Evolutionary conservation across 345 rosid species (phyloP).

Genomic region (Hibiscus trionum): DNA sequence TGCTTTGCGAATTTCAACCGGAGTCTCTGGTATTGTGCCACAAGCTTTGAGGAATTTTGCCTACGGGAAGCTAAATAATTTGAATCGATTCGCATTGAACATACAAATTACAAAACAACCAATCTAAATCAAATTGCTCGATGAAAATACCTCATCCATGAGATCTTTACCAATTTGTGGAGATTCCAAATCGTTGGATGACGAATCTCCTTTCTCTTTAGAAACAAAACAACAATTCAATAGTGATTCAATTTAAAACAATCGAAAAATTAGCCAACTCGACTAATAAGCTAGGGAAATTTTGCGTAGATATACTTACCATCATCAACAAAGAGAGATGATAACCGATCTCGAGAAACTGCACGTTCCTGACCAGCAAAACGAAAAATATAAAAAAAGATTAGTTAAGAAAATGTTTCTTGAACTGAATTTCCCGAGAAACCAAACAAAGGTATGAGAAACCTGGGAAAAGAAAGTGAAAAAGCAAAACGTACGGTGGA

Average conservation of each 20-base stretch:
- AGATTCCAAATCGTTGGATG: constrained; percentile 25
- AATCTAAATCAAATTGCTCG: background rate
- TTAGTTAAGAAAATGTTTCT: constrained; percentile 8
- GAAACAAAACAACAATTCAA: background rate
- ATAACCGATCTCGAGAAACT: constrained; percentile 46
- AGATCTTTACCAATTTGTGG: constrained; percentile 40
- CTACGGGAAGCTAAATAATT: constrained; percentile 25
- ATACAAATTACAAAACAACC: background rate
- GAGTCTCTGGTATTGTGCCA: constrained; percentile 59
- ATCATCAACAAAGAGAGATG: constrained; percentile 51
- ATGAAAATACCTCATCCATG: constrained; percentile 45
- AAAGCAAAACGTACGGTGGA: constrained; percentile 23
- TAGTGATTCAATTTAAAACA: too few relatives aligned
- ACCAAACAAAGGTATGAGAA: constrained; percentile 3
- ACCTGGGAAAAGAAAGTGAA: too few relatives aligned
- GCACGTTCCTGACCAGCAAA: constrained; percentile 34
- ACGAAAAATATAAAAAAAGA: background rate
- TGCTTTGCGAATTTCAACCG: constrained; percentile 49
- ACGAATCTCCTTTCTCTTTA: background rate
- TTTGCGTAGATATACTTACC: constrained; percentile 28
- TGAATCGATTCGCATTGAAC: background rate
- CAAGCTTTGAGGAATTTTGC: constrained; percentile 68
- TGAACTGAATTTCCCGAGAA: background rate
- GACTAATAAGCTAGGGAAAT: background rate
- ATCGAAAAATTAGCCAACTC: background rate